phyloP scores from a whole-genome alignment of 2,329 filamentous ascomycete species.

The Rosellinia necatrix region DNA sequence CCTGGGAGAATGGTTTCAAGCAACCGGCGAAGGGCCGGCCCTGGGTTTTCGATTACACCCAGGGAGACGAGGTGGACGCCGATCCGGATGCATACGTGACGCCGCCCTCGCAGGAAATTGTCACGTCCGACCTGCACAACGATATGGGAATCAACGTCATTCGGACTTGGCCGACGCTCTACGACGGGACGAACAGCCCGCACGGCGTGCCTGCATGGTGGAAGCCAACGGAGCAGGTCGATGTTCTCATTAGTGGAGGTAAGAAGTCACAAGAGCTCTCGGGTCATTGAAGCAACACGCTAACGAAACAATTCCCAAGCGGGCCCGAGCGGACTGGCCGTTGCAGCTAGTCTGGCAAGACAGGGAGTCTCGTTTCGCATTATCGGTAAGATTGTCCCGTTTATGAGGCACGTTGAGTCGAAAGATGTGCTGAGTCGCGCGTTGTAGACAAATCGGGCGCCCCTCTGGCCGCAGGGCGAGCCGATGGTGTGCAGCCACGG shows the following conservation, averaged over 20 bases:
- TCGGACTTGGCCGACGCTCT: conserved; percentile 39
- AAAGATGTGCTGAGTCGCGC: background rate
- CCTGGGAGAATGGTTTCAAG: conserved; percentile 35
- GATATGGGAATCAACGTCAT: conserved; percentile 36
- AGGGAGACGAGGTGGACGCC: conserved; percentile 7
- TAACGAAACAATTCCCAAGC: conserved; percentile 28
- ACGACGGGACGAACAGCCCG: conserved; percentile 38
- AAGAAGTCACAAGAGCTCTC: conserved; percentile 2
- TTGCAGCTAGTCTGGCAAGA: conserved; percentile 39
- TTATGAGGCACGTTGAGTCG: background rate
- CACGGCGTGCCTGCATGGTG: conserved; percentile 37
- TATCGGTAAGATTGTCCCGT: conserved; percentile 32
- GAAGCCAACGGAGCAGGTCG: conserved; percentile 37
- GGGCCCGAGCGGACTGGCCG: conserved; percentile 40
- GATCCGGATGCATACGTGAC: conserved; percentile 30
- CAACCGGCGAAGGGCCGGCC: conserved; percentile 17
- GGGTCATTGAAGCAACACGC: background rate
- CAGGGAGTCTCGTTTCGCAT: conserved; percentile 43
- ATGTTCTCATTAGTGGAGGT: conserved; percentile 44
- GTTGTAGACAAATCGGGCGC: conserved; percentile 36
- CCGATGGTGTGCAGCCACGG: conserved; percentile 29
- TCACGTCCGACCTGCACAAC: conserved; percentile 36
- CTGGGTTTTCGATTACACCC: conserved; percentile 11
- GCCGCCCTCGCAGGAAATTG: conserved; percentile 34
- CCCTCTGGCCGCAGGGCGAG: conserved; percentile 33